Base-by-base conservation (phyloP, 805 yeast genomes). In the Helenozyma baotianmanensis region DNA sequence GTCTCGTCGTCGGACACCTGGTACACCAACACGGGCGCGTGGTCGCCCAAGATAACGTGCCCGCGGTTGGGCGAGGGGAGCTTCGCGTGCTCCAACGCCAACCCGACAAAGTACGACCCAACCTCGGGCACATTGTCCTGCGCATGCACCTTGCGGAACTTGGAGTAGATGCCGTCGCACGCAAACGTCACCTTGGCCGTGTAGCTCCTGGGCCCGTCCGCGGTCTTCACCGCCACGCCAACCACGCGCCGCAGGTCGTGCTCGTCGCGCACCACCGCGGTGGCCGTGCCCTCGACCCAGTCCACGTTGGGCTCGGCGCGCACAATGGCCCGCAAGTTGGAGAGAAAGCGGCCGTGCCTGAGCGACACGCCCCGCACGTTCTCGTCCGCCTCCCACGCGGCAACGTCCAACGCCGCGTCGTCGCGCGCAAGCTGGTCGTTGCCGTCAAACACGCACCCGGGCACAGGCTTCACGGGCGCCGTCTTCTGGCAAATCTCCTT, bases 151-250 rank as follows among this genome's bases (percentile, higher is more conserved):
- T 78, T 84, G 56, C 98, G 75, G 67, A 90, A 87, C 58, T 82
- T 88, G 37, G 97, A 89, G 53, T 86, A 87, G 36, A 90, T 89
- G 39, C 98, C 98, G 59, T 92, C 98, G 53, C 95, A 86, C 29
- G 83, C 75, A 19, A 88, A 68, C 6, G 90, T 82, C 36, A 88
- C 53, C 35, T 77, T 74, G 3, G 82, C 85, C 14, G 59, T 58
- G 62, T 70, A 78, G 13, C 35, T 35, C 7, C 22, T 35, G 18
- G 29, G 35, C 58, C 35, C 64, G 11, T 60, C 63, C 6, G 64
- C 66, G 19, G 65, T 60, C 39, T 68, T 77, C 12, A 77, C 84
- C 41, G 64, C 64, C n/a, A 89, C 88, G 16, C 97, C 97, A 16
- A 71, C 58, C n/a, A 88, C 84, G 17, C 70, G 75, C 16, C 40